A percentile compares a stretch with the other conserved stretches of the same genome.
phyloP scores from a whole-genome alignment of 169 alveolate genomes.

The Ichthyophthirius multifiliis region DNA sequence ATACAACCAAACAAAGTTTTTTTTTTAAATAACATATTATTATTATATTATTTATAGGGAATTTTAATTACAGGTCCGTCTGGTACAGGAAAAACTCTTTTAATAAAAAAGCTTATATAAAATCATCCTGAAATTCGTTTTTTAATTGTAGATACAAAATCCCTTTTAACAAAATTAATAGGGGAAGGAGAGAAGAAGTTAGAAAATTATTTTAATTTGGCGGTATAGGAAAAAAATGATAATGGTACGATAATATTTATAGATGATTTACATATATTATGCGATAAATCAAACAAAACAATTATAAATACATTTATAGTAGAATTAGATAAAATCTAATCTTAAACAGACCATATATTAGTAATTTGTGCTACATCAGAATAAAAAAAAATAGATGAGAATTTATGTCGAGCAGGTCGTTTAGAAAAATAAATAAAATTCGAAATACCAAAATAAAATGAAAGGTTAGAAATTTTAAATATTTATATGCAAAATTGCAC shows the following conservation, averaged over 20 bases:
- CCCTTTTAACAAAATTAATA: not conserved
- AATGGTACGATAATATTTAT: conserved; percentile 80
- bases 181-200: conserved; percentile 34
- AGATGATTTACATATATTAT: conserved; percentile 92
- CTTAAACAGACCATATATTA: conserved; percentile 63
- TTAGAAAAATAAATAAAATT: conserved; percentile 94
- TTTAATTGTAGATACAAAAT: conserved; percentile 20
- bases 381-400: conserved; percentile 88
- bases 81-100: conserved; percentile 73
- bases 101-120: conserved; percentile 40
- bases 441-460: conserved; percentile 90
- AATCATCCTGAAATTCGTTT: conserved; percentile 30
- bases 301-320: conserved; percentile 82
- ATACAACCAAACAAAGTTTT: conserved; percentile 9
- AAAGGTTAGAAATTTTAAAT: conserved; percentile 88
- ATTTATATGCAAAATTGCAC: conserved; percentile 31
- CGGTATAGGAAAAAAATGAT: conserved; percentile 36
- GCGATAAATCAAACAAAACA: conserved; percentile 83
- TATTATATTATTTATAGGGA: conserved; percentile 41
- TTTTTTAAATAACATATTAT: conserved; percentile 35
- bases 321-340: conserved; percentile 82
- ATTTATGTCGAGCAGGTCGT: conserved; percentile 96
- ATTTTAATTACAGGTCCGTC: conserved; percentile 61
- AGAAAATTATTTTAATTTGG: conserved; percentile 35
- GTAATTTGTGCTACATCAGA: conserved; percentile 94